Conservation (phyloP, 495 filamentous ascomycete genomes). For the Aspergillus baeticus region DNA sequence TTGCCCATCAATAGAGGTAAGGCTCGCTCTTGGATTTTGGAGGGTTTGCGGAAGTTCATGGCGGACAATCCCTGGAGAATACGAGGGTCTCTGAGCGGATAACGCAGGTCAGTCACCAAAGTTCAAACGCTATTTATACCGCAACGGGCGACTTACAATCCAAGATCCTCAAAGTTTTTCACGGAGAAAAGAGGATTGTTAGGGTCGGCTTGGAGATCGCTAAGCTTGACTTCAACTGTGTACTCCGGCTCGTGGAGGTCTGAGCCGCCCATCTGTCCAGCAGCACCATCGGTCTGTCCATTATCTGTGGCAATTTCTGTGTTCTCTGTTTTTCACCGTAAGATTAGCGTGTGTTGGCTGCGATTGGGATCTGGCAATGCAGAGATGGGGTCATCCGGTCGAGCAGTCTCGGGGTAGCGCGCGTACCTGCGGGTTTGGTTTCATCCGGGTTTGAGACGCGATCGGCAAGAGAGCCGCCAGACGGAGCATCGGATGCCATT, state of each 20-base stretch:
- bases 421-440: constrained; percentile 30
- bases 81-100: constrained; percentile 36
- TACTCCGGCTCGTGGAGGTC: constrained; percentile 72
- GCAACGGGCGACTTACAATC: constrained; percentile 60
- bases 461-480: constrained; percentile 55
- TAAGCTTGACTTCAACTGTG: constrained; percentile 86
- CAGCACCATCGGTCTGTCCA: constrained; percentile 54
- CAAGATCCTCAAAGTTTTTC: constrained; percentile 81
- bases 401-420: constrained; percentile 11
- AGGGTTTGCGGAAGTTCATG: constrained; percentile 92
- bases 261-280: constrained; percentile 40
- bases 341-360: constrained; percentile 18
- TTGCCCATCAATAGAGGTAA: constrained; percentile 81
- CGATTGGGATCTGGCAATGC: constrained; percentile 13
- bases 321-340: constrained; percentile 3
- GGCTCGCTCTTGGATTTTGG: constrained; percentile 93
- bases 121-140: background rate
- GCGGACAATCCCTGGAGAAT: constrained; percentile 64
- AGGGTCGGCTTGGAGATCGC: constrained; percentile 81
- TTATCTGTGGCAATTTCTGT: constrained; percentile 21
- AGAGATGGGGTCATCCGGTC: constrained; percentile 12
- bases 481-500: constrained; percentile 37
- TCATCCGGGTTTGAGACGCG: constrained; percentile 54
- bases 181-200: constrained; percentile 85
- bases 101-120: constrained; percentile 10